A percentile compares a stretch with the other conserved stretches of the same genome.
Conservation (phyloP, 2,329 filamentous ascomycete species). For the Tolypocladium amazonense region DNA sequence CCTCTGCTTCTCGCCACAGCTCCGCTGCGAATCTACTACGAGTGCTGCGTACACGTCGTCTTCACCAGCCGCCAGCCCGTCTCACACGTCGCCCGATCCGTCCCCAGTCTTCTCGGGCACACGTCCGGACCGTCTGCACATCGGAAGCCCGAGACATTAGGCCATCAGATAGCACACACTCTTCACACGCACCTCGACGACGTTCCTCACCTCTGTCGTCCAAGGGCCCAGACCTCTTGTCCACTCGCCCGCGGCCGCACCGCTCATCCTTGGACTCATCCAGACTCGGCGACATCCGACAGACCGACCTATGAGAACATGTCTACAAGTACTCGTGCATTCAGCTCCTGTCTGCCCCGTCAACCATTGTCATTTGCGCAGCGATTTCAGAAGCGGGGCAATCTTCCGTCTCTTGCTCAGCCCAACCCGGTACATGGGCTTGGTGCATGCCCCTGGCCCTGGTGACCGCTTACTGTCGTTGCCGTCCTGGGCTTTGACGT, state of each 20-base stretch:
- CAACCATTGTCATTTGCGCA: constrained; percentile 25
- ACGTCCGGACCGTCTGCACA: not conserved
- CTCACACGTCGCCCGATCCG: no score
- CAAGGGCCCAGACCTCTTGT: not conserved
- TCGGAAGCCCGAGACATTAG: not conserved
- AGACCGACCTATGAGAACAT: not conserved
- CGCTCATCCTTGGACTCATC: not conserved
- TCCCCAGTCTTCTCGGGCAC: not conserved
- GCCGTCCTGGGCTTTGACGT: not conserved
- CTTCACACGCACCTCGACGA: not conserved
- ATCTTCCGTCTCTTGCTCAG: constrained; percentile 40
- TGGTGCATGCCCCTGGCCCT: constrained; percentile 2
- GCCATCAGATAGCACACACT: not conserved
- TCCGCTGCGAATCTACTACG: not conserved
- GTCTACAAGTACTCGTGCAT: not conserved
- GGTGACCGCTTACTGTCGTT: not conserved
- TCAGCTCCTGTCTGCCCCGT: not conserved
- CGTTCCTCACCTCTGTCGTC: not conserved
- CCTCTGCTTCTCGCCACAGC: not conserved
- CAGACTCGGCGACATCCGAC: not conserved
- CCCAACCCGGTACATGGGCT: constrained; percentile 36
- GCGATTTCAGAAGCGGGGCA: constrained; percentile 38
- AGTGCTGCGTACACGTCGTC: not conserved
- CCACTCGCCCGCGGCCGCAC: not conserved
- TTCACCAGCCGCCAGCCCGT: not conserved